Conservation (phyloP, 2,329 filamentous ascomycete species). For the Apiospora arundinis region DNA sequence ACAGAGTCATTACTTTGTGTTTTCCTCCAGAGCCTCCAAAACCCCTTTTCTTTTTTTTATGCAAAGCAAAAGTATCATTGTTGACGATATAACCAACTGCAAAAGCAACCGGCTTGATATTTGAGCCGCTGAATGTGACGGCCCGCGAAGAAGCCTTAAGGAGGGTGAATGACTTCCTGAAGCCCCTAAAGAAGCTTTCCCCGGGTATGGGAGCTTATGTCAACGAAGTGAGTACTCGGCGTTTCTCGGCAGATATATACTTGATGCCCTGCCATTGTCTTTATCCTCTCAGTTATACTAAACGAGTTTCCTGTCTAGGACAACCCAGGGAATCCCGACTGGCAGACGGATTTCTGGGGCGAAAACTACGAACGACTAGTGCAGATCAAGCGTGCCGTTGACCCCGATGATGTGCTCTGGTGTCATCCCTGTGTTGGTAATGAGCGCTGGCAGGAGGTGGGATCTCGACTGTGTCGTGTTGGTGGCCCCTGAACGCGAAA, state of each 20-base stretch:
- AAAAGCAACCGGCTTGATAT: constrained; percentile 37
- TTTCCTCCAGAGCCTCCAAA: not conserved
- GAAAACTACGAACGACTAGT: constrained; percentile 52
- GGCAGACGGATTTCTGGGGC: constrained; percentile 50
- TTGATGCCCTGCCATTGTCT: not conserved
- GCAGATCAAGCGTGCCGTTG: constrained; percentile 51
- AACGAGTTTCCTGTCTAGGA: constrained; percentile 20
- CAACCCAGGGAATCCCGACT: constrained; percentile 44
- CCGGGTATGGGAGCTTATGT: constrained; percentile 51
- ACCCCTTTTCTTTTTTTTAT: no score
- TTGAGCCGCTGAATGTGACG: constrained; percentile 42
- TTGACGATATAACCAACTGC: not conserved
- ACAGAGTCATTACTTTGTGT: not conserved
- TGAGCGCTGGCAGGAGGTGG: constrained; percentile 45
- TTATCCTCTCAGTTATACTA: not conserved
- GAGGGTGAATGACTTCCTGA: constrained; percentile 35
- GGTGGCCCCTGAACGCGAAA: no score
- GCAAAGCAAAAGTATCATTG: not conserved
- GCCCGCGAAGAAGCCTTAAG: constrained; percentile 36
- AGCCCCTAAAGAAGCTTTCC: constrained; percentile 47
- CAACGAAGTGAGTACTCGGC: constrained; percentile 47
- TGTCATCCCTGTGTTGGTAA: constrained; percentile 55
- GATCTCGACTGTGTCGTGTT: constrained; percentile 31
- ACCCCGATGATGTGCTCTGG: constrained; percentile 56
- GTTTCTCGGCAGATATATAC: not conserved